Conservation (phyloP, 208 protist genomes). For the Trypanosomatidae sp. region DNA sequence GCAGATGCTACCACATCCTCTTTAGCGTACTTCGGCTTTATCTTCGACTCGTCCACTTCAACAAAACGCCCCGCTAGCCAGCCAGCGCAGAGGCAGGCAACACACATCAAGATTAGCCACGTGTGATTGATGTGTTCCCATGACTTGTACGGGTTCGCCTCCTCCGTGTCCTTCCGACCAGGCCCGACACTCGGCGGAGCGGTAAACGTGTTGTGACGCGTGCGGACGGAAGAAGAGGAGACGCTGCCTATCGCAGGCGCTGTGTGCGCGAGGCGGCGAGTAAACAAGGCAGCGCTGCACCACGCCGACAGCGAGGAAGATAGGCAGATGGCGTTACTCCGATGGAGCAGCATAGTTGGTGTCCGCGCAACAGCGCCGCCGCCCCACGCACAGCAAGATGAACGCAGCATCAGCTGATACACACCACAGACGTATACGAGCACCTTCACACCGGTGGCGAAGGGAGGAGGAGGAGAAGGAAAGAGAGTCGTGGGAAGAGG, state of each 20-base stretch:
- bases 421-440: background rate
- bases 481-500: background rate
- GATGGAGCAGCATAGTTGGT: background rate
- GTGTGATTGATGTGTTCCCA: conserved; percentile 87
- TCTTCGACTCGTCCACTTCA: conserved; percentile 75
- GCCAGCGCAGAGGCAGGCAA: conserved; percentile 72
- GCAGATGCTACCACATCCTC: conserved; percentile 52
- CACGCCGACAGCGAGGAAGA: background rate
- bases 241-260: background rate
- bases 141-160: conserved; percentile 88
- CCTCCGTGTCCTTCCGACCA: conserved; percentile 35
- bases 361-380: background rate
- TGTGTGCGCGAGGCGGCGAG: conserved; percentile 3
- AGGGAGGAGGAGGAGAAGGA: background rate
- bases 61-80: conserved; percentile 62
- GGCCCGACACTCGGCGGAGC: conserved; percentile 49
- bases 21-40: conserved; percentile 67
- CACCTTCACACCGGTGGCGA: background rate
- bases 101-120: conserved; percentile 82
- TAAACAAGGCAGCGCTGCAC: background rate
- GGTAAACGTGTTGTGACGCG: conserved; percentile 33
- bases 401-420: conserved; percentile 10
- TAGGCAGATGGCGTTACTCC: background rate
- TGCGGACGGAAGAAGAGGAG: background rate
- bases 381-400: conserved; percentile 6